Evolutionary conservation across 768 basidiomycete genomes (phyloP).

Genomic region (Porphyrellus cyaneotinctus): DNA sequence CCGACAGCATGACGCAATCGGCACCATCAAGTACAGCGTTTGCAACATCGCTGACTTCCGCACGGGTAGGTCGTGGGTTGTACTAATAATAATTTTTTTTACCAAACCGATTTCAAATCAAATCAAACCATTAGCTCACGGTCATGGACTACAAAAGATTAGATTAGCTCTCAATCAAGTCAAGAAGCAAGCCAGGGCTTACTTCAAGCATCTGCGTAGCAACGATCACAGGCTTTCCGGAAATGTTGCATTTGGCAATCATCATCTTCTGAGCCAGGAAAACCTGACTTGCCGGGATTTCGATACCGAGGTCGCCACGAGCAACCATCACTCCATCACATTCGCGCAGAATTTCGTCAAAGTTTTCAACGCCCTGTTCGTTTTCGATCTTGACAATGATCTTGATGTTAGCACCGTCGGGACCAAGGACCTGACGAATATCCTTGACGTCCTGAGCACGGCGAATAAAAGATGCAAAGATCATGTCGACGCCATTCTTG

Average conservation of each 20-base stretch:
- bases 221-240: constrained; percentile 96
- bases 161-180: constrained; percentile 8
- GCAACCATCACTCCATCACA: constrained; percentile 99
- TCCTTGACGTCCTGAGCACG: constrained; percentile 90
- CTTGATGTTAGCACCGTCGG: constrained; percentile 94
- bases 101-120: no score
- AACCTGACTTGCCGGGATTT: constrained; percentile 98
- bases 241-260: constrained; percentile 98
- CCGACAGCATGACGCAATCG: constrained; percentile 99
- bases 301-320: constrained; percentile 98
- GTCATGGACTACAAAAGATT: constrained; percentile 77
- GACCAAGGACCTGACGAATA: constrained; percentile 90
- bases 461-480: constrained; percentile 99
- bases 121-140: constrained; percentile 40
- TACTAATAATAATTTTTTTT: constrained; percentile 59
- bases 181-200: constrained; percentile 14
- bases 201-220: constrained; percentile 99
- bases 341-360: constrained; percentile 95
- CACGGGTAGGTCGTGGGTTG: constrained; percentile 98
- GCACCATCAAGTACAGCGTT: constrained; percentile 98
- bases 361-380: constrained; percentile 97
- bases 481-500: constrained; percentile 97
- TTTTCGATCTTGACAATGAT: constrained; percentile 99
- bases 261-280: constrained; percentile 99
- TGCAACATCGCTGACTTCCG: constrained; percentile 98